Percentiles rank a stretch among this genome's conserved stretches.
Conservation (phyloP, 306 rosid genomes). For the Acacia crassicarpa region DNA sequence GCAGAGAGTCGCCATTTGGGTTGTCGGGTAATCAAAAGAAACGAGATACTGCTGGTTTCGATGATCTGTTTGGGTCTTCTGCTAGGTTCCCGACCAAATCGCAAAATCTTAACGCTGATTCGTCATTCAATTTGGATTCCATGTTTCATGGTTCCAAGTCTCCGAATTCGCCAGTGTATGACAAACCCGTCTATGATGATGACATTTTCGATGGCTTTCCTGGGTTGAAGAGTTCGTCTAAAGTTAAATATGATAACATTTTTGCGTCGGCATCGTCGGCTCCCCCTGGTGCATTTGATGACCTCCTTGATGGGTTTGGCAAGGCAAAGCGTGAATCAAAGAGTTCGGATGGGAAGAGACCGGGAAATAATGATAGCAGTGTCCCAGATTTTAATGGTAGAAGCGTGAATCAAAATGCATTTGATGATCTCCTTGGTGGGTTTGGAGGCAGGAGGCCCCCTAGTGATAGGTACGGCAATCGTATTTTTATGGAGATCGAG, state of each 20-base stretch:
- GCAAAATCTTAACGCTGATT: constrained; percentile 37
- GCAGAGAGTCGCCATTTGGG: constrained; percentile 56
- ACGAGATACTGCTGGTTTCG: constrained; percentile 45
- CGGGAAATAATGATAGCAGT: constrained; percentile 52
- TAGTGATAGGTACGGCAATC: constrained; percentile 58
- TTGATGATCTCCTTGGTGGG: constrained; percentile 35
- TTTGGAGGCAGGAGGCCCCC: constrained; percentile 58
- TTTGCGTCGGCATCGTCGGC: constrained; percentile 54
- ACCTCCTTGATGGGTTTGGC: constrained; percentile 82
- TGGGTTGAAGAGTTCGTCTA: constrained; percentile 69
- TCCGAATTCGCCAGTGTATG: constrained; percentile 57
- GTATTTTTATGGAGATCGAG: neutral
- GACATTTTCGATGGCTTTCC: constrained; percentile 89
- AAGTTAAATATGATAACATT: constrained; percentile 57
- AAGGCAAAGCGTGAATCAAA: constrained; percentile 56
- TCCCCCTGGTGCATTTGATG: constrained; percentile 66
- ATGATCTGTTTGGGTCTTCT: constrained; percentile 57
- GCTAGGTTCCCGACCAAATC: constrained; percentile 44
- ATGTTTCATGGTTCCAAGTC: constrained; percentile 53
- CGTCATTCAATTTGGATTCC: constrained; percentile 65
- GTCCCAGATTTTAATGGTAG: constrained; percentile 59
- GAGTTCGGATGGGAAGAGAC: constrained; percentile 43
- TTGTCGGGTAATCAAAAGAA: constrained; percentile 41
- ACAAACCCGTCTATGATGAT: constrained; percentile 82
- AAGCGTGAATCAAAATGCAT: neutral